Evolutionary conservation across 1,284 basidiomycete genomes (phyloP), one percentile per base, ranked within the genome.

Genomic region (Marasmius oreades): DNA sequence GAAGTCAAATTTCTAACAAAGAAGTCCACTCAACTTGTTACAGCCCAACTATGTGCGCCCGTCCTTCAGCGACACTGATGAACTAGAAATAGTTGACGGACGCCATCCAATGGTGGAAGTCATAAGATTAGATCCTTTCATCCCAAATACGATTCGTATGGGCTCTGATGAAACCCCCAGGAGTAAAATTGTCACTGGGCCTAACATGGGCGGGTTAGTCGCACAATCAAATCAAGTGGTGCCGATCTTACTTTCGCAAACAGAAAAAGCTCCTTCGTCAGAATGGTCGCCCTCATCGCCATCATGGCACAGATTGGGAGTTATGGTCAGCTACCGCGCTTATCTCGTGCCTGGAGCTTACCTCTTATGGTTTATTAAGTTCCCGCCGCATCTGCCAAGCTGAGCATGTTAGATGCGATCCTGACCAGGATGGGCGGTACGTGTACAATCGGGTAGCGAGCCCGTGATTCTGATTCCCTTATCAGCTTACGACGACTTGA

Each of bases 21-120:
- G n/a, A 23, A n/a, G 26, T 11, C 45, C 33, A 45, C 24, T 33
- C 11, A 44, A 23, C 16, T 34, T 23, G 53, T 47, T 18, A 33
- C 16, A 54, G 47, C 33, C 26, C 14, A 86, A 88, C 61, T 96
- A 93, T 64, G 81, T 85, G 36, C 81, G 82, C 52, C 89, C 90
- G 1, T 68, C 77, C 59, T 86, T 90, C 63, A 78, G 77, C 3
- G 78, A 85, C 8, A 78, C 79, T 37, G 78, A 84, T 57, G 68
- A 71, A 33, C 71, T 92, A 6, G 84, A 90, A 60, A 86, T 92
- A 31, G 69, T 79, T n/a, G 82, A 85, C 42, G 88, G 88, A 0
- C 78, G 90, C 10, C 91, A 94, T 70, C 90, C 89, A 0, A 88
- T 95, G 82, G 82, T 94, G 12, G 94, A 96, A 69, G 78, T 79